Base-by-base conservation (phyloP, 2,329 filamentous ascomycete species). In the Fusarium metavorans region DNA sequence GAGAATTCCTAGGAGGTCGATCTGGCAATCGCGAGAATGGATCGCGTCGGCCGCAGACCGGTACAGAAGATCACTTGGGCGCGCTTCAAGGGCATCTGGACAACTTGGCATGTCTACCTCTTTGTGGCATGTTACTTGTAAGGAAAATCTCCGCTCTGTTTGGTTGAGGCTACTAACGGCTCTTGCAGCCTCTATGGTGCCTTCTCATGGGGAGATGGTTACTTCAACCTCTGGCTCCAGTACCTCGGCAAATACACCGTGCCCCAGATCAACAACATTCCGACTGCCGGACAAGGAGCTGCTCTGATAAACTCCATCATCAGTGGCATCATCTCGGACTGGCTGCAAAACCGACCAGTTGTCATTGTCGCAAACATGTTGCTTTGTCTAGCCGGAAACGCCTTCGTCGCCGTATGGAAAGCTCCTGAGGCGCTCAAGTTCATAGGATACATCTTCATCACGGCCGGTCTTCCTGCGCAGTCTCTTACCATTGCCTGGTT, bases 261-360 rank as follows among this genome's bases (percentile, higher is more conserved):
- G 1, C 80, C 81, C 5, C 70, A 85, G 68, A 81, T 85, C 75
- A 85, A 86, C 77, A 85, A 84, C 69, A 85, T 85, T 32, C 83
- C 84, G 2, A 86, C 84, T 0, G 77, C 81, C 5, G 70, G 70
- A 6, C 68, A 73, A 13, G 70, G 68, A 18, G 70, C 68, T 11
- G 70, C 64, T 11, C 43, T 73, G 4, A 45, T 73, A 13, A 69
- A 70, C 7, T 63, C 70, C 14, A 67, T 73, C 37, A 70, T 70
- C 34, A 70, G 68, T 18, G 68, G 68, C 1, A 45, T 61, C 8
- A 39, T 70, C 6, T 70, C 68, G 1, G 68, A 70, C 14, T 57
- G 54, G 43, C 59, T 70, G 10, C 41, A 70, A 25, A 70, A 70
- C 23, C 68, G 68, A 2, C 68, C 68, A 6, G 30, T 66, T 13